These are phyloP conservation scores for Suillus americanus DNA, from an alignment of 768 basidiomycete genomes.

Conservation along the genomic window DNA sequence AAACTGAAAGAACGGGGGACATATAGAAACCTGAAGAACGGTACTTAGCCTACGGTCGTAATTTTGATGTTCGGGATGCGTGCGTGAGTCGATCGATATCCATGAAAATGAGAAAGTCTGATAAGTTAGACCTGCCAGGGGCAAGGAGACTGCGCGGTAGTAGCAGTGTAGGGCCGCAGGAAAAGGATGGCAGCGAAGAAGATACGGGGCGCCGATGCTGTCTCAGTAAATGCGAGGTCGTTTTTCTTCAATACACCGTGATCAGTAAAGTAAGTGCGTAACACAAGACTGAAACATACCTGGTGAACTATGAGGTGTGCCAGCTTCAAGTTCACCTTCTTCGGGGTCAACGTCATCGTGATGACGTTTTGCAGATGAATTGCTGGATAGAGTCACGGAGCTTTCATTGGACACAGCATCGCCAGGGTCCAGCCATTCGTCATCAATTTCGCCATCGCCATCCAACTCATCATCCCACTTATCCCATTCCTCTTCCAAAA, in stretches of 20 bases:
- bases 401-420: slow-evolving; percentile 51
- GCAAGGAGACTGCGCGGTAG: slow-evolving; percentile 1
- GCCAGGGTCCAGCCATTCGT: slow-evolving; percentile 42
- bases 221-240: slow-evolving; percentile 41
- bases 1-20: slow-evolving; percentile 6
- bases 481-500: slow-evolving; percentile 25
- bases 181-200: not conserved
- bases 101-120: not conserved
- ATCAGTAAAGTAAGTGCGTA: not conserved
- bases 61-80: not conserved
- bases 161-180: slow-evolving; percentile 3
- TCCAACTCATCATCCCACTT: slow-evolving; percentile 38
- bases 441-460: slow-evolving; percentile 46
- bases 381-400: slow-evolving; percentile 57
- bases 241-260: slow-evolving; percentile 36
- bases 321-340: slow-evolving; percentile 37
- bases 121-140: slow-evolving; percentile 27
- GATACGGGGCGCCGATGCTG: not conserved
- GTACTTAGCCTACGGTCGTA: slow-evolving; percentile 3
- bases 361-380: slow-evolving; percentile 47
- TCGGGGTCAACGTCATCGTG: slow-evolving; percentile 46
- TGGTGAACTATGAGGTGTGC: slow-evolving; percentile 40
- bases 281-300: slow-evolving; percentile 32
- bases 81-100: not conserved
- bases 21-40: not conserved